phyloP scores from a whole-genome alignment of 345 rosid genomes.

The Eucalyptus fibrosa region DNA sequence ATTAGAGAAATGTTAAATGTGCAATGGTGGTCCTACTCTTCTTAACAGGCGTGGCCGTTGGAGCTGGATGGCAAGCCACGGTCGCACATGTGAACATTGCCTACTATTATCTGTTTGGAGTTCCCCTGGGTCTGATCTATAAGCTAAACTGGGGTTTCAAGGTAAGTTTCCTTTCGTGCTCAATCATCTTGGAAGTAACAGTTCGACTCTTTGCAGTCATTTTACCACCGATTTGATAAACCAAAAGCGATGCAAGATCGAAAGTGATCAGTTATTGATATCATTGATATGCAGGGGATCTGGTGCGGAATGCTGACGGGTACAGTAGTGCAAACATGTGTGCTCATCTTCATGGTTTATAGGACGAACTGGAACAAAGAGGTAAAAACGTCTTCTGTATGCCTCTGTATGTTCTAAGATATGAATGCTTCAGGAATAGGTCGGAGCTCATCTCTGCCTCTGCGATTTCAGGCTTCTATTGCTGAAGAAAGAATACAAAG shows the following conservation, averaged over 20 bases:
- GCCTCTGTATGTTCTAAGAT: neutral
- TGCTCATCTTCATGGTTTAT: conserved; percentile 43
- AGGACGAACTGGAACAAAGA: conserved; percentile 64
- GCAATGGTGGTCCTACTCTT: neutral
- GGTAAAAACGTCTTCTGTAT: conserved; percentile 2
- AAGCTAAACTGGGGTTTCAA: conserved; percentile 27
- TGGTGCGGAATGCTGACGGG: conserved; percentile 73
- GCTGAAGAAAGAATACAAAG: conserved; percentile 49
- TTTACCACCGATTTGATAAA: neutral
- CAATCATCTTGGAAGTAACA: neutral
- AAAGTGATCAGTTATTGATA: neutral
- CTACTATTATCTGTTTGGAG: conserved; percentile 46
- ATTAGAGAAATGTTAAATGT: neutral
- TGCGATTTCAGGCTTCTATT: conserved; percentile 37
- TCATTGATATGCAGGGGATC: conserved; percentile 35
- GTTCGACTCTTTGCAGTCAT: neutral
- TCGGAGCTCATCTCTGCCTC: neutral
- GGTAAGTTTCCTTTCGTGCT: conserved; percentile 4
- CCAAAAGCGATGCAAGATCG: neutral
- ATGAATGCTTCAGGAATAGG: neutral
- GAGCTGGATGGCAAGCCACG: conserved; percentile 50
- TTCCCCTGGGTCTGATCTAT: conserved; percentile 49
- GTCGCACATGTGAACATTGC: conserved; percentile 55
- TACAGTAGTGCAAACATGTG: conserved; percentile 38
- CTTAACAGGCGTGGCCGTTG: conserved; percentile 5